phyloP scores from a whole-genome alignment of 2,329 filamentous ascomycete genomes.

The Cercospora janseana region DNA sequence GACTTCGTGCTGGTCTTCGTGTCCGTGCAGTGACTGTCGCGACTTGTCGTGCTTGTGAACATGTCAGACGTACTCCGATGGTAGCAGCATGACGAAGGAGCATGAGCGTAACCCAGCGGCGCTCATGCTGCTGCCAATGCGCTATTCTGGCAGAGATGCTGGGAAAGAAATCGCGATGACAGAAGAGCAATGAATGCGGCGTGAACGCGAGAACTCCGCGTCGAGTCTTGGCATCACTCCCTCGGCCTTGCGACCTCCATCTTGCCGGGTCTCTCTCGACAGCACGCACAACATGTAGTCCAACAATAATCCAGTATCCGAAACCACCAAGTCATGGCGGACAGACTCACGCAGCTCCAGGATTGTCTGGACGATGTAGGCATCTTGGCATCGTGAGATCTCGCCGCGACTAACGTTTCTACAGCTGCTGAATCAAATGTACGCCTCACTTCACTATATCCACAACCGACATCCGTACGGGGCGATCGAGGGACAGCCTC shows the following conservation, averaged over 20 bases:
- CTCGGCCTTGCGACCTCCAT: neutral
- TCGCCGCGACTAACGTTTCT: no score
- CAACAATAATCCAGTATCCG: neutral
- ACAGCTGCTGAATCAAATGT: slow-evolving; percentile 52
- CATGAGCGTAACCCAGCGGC: slow-evolving; percentile 20
- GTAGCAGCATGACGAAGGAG: slow-evolving; percentile 18
- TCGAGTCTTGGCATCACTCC: slow-evolving; percentile 3
- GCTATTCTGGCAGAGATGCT: slow-evolving; percentile 14
- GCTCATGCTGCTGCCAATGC: slow-evolving; percentile 22
- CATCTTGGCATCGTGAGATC: no score
- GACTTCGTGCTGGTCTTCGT: slow-evolving; percentile 2
- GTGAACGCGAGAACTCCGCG: slow-evolving; percentile 7
- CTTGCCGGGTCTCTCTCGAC: no score
- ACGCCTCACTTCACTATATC: slow-evolving; percentile 47
- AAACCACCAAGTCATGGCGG: slow-evolving; percentile 46
- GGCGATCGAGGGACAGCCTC: slow-evolving; percentile 43
- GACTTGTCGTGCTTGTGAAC: slow-evolving; percentile 3
- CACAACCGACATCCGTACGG: slow-evolving; percentile 43
- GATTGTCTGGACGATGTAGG: slow-evolving; percentile 81
- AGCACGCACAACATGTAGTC: neutral
- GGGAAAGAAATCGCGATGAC: slow-evolving; percentile 4
- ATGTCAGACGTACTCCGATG: slow-evolving; percentile 13
- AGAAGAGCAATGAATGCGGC: neutral
- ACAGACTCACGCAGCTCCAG: slow-evolving; percentile 78
- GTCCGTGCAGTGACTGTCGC: slow-evolving; percentile 4